Percentiles rank a stretch among this genome's conserved stretches.
Conservation (phyloP, 495 filamentous ascomycete genomes). For the Cercophora sp. region DNA sequence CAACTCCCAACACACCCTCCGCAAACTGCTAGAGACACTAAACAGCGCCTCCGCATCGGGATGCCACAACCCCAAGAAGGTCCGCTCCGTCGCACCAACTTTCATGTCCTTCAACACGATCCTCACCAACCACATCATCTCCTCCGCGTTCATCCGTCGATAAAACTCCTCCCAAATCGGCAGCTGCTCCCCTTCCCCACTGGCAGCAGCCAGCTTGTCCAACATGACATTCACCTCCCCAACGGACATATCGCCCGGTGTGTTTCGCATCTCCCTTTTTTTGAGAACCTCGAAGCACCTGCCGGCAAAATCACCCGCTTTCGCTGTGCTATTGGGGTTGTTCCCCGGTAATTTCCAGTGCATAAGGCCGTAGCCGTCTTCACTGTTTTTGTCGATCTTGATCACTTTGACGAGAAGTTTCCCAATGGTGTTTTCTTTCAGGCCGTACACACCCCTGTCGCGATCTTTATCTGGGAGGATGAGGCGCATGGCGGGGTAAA, state of each 20-base stretch:
- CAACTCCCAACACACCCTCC: slow-evolving; percentile 94
- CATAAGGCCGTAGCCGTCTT: slow-evolving; percentile 77
- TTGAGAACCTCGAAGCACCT: slow-evolving; percentile 80
- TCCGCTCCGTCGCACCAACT: slow-evolving; percentile 93
- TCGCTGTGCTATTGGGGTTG: slow-evolving; percentile 62
- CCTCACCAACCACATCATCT: slow-evolving; percentile 89
- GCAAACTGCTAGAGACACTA: slow-evolving; percentile 83
- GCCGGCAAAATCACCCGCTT: slow-evolving; percentile 88
- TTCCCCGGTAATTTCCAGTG: slow-evolving; percentile 92
- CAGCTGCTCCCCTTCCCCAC: slow-evolving; percentile 76
- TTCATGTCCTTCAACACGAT: slow-evolving; percentile 97
- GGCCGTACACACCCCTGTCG: slow-evolving; percentile 87
- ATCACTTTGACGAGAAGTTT: slow-evolving; percentile 85
- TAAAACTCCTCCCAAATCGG: slow-evolving; percentile 82
- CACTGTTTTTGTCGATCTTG: slow-evolving; percentile 87
- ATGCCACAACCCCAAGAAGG: slow-evolving; percentile 88
- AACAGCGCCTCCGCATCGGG: slow-evolving; percentile 87
- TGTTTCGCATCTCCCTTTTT: slow-evolving; percentile 74
- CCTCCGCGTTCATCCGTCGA: slow-evolving; percentile 84
- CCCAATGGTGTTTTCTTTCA: slow-evolving; percentile 89
- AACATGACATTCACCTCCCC: slow-evolving; percentile 85
- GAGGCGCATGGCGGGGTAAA: slow-evolving; percentile 88
- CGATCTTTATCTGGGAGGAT: slow-evolving; percentile 93
- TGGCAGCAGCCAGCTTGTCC: slow-evolving; percentile 69
- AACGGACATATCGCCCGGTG: slow-evolving; percentile 73